Evolutionary conservation across 306 rosid species (phyloP), one percentile per base, ranked within the genome.

Genomic region (Corylus americana): DNA sequence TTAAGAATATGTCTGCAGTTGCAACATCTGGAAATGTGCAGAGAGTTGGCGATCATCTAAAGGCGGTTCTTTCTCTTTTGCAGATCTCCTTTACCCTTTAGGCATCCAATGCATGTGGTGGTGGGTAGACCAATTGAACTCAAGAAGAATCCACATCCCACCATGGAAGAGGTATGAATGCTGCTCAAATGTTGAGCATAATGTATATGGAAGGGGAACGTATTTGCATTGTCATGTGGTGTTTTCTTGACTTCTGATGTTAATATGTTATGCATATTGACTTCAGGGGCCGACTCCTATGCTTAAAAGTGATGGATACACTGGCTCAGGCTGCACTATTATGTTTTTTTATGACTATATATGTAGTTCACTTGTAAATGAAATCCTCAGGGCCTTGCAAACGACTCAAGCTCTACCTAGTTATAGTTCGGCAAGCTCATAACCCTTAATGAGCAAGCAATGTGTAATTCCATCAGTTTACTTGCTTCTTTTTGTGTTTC

Each of bases 51-150:
- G 8, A 37, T 67, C 18, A 67, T 29, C 27, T 39, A 42, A 22
- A 44, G 11, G 29, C 35, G 20, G 61, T 42, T 44, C 55, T 59
- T 37, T 78, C 57, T 63, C 58, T 64, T 67, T 76, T 87, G 82
- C 87, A 94, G 98, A 74, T 79, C 97, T 61, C 98, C 98, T 55
- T 18, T 94, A 49, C 98, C 98, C 11, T 86, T 64, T 71, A 88
- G 89, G 73, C 84, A 53, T 67, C 92, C 91, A 54, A 89, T 94
- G 97, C 89, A 90, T 76, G 91, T 92, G 82, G 97, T 87, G 22
- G 97, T 94, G 58, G 98, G 98, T 42, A 89, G 79, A 77, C 97
- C 98, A 74, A 94, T 92, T 55, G 90, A 87, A 80, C 35, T 92
- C 45, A 78, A 81, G 72, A 90, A 83, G 85, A 94, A 83, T 87